These are phyloP conservation scores for Sarocladiaceae sp. DNA, from an alignment of 2,329 filamentous ascomycete species.

Conservation along the genomic window DNA sequence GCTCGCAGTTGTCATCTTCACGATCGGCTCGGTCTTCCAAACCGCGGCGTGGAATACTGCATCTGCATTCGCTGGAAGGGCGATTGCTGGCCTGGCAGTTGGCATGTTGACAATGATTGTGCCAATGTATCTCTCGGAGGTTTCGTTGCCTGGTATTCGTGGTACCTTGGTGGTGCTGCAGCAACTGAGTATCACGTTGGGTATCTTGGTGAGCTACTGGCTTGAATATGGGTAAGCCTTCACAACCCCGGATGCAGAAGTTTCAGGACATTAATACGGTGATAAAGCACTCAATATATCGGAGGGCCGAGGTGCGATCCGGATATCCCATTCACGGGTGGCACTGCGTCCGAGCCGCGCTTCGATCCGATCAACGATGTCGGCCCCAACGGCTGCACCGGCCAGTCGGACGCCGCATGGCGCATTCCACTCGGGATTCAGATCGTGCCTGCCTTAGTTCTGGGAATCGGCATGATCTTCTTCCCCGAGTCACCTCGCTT, in stretches of 20 bases:
- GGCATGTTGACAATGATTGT: constrained; percentile 33
- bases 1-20: constrained; percentile 27
- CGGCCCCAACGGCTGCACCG: constrained; percentile 32
- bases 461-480: constrained; percentile 48
- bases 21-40: constrained; percentile 38
- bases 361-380: constrained; percentile 39
- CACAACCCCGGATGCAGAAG: too few species aligned
- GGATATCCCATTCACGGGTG: constrained; percentile 38
- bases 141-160: constrained; percentile 41
- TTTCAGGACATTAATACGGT: not conserved
- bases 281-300: constrained; percentile 34
- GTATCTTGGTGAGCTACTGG: constrained; percentile 37
- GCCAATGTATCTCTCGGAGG: constrained; percentile 40
- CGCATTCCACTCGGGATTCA: constrained; percentile 43
- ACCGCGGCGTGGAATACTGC: constrained; percentile 32
- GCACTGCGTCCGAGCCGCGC: constrained; percentile 25
- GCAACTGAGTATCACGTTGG: constrained; percentile 33
- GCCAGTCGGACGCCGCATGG: constrained; percentile 37
- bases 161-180: constrained; percentile 40
- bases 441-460: constrained; percentile 49
- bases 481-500: constrained; percentile 35
- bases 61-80: constrained; percentile 35
- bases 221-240: constrained; percentile 19
- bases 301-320: constrained; percentile 40
- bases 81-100: constrained; percentile 37